Evolutionary conservation across 2,329 filamentous ascomycete genomes (phyloP).

Genomic region (Pseudogymnoascus sp.): DNA sequence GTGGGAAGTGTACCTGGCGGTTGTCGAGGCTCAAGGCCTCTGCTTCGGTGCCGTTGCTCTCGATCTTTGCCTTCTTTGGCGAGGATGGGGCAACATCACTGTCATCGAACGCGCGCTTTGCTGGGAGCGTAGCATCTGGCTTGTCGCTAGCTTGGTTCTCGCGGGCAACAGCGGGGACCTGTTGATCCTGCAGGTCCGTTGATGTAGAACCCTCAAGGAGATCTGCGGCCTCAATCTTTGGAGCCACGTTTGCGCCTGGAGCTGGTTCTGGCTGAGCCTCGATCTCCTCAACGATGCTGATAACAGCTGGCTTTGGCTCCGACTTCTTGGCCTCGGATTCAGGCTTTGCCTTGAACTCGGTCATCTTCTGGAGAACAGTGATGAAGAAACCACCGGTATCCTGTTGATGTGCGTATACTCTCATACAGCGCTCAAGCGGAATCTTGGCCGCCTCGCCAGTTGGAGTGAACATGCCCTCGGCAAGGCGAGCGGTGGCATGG

Average conservation of each 20-base stretch:
- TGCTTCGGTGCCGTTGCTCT: slow-evolving; percentile 22
- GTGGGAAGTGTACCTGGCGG: slow-evolving; percentile 28
- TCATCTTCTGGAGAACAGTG: slow-evolving; percentile 83
- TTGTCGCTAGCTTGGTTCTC: slow-evolving; percentile 26
- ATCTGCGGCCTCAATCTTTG: slow-evolving; percentile 26
- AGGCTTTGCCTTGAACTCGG: slow-evolving; percentile 71
- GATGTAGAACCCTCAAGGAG: slow-evolving; percentile 14
- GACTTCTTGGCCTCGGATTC: slow-evolving; percentile 50
- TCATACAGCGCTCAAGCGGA: slow-evolving; percentile 82
- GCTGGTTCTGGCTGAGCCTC: slow-evolving; percentile 27
- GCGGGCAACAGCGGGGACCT: slow-evolving; percentile 23
- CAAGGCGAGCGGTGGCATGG: slow-evolving; percentile 56
- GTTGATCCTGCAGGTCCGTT: slow-evolving; percentile 24
- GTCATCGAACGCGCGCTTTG: slow-evolving; percentile 23
- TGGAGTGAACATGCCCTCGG: slow-evolving; percentile 75
- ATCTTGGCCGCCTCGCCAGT: slow-evolving; percentile 49
- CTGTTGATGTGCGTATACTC: slow-evolving; percentile 90
- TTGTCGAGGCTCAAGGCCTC: slow-evolving; percentile 20
- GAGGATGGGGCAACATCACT: slow-evolving; percentile 28
- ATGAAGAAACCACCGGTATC: slow-evolving; percentile 98
- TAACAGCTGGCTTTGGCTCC: slow-evolving; percentile 32
- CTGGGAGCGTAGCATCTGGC: slow-evolving; percentile 21
- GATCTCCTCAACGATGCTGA: slow-evolving; percentile 35
- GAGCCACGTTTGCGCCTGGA: slow-evolving; percentile 22
- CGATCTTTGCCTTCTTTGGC: slow-evolving; percentile 42